phyloP scores from a whole-genome alignment of 2,329 filamentous ascomycete species.

The Diplodia mutila region DNA sequence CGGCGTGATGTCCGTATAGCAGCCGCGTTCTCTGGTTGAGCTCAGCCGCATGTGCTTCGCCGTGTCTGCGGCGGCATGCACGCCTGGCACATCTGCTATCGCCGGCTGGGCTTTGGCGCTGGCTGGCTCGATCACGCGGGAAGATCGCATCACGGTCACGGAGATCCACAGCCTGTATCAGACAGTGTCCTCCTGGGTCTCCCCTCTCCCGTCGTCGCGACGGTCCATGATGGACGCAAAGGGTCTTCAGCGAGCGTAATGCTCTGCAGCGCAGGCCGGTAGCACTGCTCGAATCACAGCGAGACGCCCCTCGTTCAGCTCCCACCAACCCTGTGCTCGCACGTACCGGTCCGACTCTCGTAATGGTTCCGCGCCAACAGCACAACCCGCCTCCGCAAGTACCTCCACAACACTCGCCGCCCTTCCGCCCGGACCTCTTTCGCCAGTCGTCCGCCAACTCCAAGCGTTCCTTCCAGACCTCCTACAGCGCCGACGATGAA shows the following conservation, averaged over 20 bases:
- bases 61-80: constrained; percentile 11
- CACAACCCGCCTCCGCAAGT: constrained; percentile 21
- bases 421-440: constrained; percentile 28
- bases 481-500: constrained; percentile 47
- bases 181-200: background rate
- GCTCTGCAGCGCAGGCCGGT: constrained; percentile 18
- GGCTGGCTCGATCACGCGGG: constrained; percentile 24
- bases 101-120: constrained; percentile 16
- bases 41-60: constrained; percentile 9
- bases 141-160: constrained; percentile 19
- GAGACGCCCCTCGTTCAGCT: constrained; percentile 19
- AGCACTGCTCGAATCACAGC: constrained; percentile 18
- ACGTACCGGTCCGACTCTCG: constrained; percentile 18
- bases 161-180: constrained; percentile 23
- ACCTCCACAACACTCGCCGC: constrained; percentile 28
- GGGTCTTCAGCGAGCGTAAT: constrained; percentile 9
- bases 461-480: constrained; percentile 35
- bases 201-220: constrained; percentile 3
- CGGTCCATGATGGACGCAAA: constrained; percentile 11
- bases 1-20: background rate
- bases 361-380: constrained; percentile 25
- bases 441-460: constrained; percentile 40
- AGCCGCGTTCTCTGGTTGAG: background rate
- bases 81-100: constrained; percentile 20
- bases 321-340: constrained; percentile 23